phyloP scores from a whole-genome alignment of 305 asterid genomes.

The Ilex paraguariensis region DNA sequence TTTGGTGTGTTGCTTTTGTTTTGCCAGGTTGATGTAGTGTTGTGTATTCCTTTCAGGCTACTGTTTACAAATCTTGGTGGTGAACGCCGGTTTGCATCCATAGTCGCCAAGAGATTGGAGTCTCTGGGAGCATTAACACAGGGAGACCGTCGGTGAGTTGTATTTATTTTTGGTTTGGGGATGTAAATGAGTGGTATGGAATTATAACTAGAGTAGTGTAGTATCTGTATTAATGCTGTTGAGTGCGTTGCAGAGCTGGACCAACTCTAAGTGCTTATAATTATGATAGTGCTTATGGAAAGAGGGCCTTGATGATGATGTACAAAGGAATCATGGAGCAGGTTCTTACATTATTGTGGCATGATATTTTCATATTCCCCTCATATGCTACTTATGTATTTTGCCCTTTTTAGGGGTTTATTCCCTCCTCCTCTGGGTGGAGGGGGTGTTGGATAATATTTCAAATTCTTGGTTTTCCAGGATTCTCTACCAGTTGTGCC shows the following conservation, averaged over 20 bases:
- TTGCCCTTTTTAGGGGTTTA: background rate
- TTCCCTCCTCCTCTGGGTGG: background rate
- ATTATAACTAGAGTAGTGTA: too few species aligned
- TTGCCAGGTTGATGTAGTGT: too few species aligned
- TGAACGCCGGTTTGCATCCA: constrained; percentile 96
- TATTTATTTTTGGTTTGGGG: background rate
- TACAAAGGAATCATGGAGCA: constrained; percentile 85
- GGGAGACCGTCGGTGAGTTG: constrained; percentile 89
- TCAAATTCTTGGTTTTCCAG: constrained; percentile 27
- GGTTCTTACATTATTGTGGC: constrained; percentile 34
- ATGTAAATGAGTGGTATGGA: too few species aligned
- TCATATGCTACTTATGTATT: background rate
- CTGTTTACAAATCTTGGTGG: constrained; percentile 98
- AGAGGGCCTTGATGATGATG: constrained; percentile 70
- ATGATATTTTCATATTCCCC: constrained; percentile 10
- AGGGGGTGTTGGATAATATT: background rate
- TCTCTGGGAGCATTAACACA: constrained; percentile 98
- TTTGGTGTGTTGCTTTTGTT: too few species aligned
- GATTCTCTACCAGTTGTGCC: constrained; percentile 75
- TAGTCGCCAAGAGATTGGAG: constrained; percentile 96
- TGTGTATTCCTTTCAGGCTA: constrained; percentile 37
- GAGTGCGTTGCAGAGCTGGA: constrained; percentile 78
- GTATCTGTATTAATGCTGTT: background rate
- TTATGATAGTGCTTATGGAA: constrained; percentile 88
- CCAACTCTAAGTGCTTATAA: constrained; percentile 92